phyloP scores from a whole-genome alignment of 306 rosid species.

The Citrullus colocynthis region DNA sequence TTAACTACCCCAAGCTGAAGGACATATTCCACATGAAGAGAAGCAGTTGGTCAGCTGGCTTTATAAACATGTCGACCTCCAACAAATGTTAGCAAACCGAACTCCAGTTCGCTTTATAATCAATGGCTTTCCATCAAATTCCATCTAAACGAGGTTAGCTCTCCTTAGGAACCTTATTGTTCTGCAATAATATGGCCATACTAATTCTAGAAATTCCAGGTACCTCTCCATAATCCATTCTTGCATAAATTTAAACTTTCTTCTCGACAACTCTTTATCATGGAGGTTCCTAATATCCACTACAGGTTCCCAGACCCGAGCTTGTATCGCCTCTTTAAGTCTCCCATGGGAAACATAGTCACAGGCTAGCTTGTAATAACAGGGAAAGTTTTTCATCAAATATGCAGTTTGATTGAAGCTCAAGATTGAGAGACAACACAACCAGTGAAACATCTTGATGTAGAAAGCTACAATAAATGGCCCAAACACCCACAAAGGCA shows the following conservation, averaged over 20 bases:
- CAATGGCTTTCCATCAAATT: neutral
- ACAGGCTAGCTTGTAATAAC: conserved; percentile 33
- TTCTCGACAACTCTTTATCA: conserved; percentile 41
- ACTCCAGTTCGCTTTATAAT: neutral
- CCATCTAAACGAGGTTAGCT: conserved; percentile 52
- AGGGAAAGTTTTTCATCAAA: conserved; percentile 35
- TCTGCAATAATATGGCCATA: conserved; percentile 80
- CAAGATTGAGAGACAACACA: conserved; percentile 47
- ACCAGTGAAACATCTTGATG: conserved; percentile 40
- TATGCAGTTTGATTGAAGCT: conserved; percentile 59
- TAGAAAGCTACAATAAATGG: conserved; percentile 53
- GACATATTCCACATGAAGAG: neutral
- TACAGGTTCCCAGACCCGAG: conserved; percentile 39
- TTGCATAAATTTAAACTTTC: conserved; percentile 36
- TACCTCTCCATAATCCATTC: conserved; percentile 41
- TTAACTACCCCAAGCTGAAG: neutral
- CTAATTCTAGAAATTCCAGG: conserved; percentile 63
- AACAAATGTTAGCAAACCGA: neutral
- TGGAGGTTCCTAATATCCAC: conserved; percentile 31
- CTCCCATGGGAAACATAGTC: conserved; percentile 34
- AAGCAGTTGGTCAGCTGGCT: neutral
- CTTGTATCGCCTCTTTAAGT: conserved; percentile 34
- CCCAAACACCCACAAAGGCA: conserved; percentile 72
- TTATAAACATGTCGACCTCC: neutral
- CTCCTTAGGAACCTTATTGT: conserved; percentile 65